phyloP scores from a whole-genome alignment of 805 yeast genomes.

The Barnettozyma botsteinii region DNA sequence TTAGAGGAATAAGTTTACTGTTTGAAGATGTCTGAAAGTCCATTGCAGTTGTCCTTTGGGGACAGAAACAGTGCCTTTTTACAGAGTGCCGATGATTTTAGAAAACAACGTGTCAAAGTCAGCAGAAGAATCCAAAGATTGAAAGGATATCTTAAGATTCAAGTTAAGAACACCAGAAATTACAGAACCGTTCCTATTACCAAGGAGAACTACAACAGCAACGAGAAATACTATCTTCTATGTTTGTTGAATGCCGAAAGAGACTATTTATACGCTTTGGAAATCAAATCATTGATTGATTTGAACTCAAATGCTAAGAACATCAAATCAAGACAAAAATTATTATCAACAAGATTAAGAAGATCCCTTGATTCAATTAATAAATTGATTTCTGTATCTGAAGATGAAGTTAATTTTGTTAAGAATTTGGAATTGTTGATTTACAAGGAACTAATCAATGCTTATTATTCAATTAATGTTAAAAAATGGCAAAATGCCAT shows the following conservation, averaged over 20 bases:
- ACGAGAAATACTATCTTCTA: slow-evolving; percentile 50
- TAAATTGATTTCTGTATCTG: slow-evolving; percentile 35
- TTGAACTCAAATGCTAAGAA: slow-evolving; percentile 38
- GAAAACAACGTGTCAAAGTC: slow-evolving; percentile 57
- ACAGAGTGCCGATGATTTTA: slow-evolving; percentile 62
- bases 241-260: slow-evolving; percentile 72
- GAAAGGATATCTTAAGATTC: slow-evolving; percentile 58
- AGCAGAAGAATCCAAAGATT: slow-evolving; percentile 56
- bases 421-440: slow-evolving; percentile 33
- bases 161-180: slow-evolving; percentile 61
- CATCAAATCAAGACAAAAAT: slow-evolving; percentile 34
- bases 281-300: slow-evolving; percentile 50
- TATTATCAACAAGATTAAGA: slow-evolving; percentile 61
- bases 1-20: no score
- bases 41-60: slow-evolving; percentile 35
- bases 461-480: slow-evolving; percentile 43
- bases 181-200: slow-evolving; percentile 46
- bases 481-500: slow-evolving; percentile 53
- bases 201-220: slow-evolving; percentile 42
- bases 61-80: slow-evolving; percentile 59
- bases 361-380: slow-evolving; percentile 46
- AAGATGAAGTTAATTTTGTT: slow-evolving; percentile 33
- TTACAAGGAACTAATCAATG: slow-evolving; percentile 46
- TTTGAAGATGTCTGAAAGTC: slow-evolving; percentile 9
- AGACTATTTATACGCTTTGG: slow-evolving; percentile 64